phyloP scores from a whole-genome alignment of 2,329 filamentous ascomycete genomes.

The Calonectria pseudoturangicola region DNA sequence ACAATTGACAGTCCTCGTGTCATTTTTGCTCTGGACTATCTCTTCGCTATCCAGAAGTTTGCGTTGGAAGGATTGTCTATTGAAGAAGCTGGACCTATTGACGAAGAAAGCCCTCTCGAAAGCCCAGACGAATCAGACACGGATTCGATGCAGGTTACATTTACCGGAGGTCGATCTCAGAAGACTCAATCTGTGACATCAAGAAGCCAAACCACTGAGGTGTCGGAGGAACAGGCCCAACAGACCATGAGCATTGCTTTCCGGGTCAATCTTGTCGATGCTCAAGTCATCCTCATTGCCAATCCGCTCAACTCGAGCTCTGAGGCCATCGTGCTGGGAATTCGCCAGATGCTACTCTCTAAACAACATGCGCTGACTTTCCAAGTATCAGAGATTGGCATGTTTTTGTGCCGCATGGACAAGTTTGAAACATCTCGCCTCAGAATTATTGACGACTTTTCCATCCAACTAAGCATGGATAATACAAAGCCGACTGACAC shows the following conservation, averaged over 20 bases:
- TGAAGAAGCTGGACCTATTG: constrained; percentile 73
- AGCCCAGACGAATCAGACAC: constrained; percentile 75
- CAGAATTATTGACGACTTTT: constrained; percentile 97
- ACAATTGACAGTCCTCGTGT: constrained; percentile 96
- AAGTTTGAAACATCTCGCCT: constrained; percentile 93
- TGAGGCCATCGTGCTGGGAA: constrained; percentile 95
- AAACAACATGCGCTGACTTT: constrained; percentile 96
- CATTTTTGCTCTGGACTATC: constrained; percentile 96
- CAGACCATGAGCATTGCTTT: constrained; percentile 85
- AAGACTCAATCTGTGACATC: constrained; percentile 54
- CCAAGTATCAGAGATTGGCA: constrained; percentile 94
- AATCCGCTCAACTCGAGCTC: constrained; percentile 93
- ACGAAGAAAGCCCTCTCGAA: constrained; percentile 73
- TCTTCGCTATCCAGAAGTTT: constrained; percentile 92
- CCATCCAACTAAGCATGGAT: constrained; percentile 91
- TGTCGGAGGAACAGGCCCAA: constrained; percentile 45
- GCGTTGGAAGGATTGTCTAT: constrained; percentile 80
- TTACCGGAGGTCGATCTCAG: constrained; percentile 61
- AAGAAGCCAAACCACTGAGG: constrained; percentile 48
- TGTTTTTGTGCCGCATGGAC: constrained; percentile 99
- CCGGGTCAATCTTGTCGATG: constrained; percentile 94
- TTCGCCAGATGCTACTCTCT: constrained; percentile 93
- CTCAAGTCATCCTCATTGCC: constrained; percentile 96
- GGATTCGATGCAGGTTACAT: constrained; percentile 73
- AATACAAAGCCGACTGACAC: constrained; percentile 77